Evolutionary conservation across 768 basidiomycete genomes (phyloP).

Genomic region (Butyriboletus loyo): DNA sequence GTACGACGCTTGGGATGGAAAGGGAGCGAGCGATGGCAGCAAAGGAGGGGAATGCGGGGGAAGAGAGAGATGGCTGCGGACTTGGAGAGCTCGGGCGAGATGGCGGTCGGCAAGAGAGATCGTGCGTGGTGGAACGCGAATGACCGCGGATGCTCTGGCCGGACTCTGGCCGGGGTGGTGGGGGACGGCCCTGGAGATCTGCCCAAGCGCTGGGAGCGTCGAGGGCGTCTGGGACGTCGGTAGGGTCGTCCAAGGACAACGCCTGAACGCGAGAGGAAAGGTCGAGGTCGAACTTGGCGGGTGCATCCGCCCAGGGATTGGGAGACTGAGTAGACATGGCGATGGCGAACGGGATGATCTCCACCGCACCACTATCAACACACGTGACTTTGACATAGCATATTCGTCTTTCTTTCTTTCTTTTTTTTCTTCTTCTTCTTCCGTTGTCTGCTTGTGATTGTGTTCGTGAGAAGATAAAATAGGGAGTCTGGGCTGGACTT

Average conservation of each 20-base stretch:
- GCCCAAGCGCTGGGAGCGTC: not conserved
- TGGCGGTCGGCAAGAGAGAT: not conserved
- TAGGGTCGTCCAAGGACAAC: not conserved
- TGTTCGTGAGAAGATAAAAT: not conserved
- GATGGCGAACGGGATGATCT: too few species aligned
- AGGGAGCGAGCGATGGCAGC: slow-evolving; percentile 66
- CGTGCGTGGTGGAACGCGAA: not conserved
- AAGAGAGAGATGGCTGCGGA: not conserved
- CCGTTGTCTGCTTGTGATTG: not conserved
- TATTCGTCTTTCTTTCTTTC: not conserved
- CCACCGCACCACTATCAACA: too few species aligned
- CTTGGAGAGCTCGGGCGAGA: not conserved
- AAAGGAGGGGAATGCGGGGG: slow-evolving; percentile 2
- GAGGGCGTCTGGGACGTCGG: not conserved
- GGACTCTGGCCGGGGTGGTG: not conserved
- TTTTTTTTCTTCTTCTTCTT: not conserved
- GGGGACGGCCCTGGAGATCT: not conserved
- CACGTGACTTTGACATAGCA: not conserved
- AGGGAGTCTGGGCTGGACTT: not conserved
- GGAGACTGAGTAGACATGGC: too few species aligned
- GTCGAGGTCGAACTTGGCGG: not conserved
- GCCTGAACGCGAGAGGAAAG: not conserved
- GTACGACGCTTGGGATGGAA: slow-evolving; percentile 42
- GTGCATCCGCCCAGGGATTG: not conserved
- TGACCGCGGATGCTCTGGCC: not conserved